A percentile compares a stretch with the other conserved stretches of the same genome.
These are phyloP conservation scores for Solanum corneliomulleri DNA, from an alignment of 257 asterid genomes.

Conservation along the genomic window DNA sequence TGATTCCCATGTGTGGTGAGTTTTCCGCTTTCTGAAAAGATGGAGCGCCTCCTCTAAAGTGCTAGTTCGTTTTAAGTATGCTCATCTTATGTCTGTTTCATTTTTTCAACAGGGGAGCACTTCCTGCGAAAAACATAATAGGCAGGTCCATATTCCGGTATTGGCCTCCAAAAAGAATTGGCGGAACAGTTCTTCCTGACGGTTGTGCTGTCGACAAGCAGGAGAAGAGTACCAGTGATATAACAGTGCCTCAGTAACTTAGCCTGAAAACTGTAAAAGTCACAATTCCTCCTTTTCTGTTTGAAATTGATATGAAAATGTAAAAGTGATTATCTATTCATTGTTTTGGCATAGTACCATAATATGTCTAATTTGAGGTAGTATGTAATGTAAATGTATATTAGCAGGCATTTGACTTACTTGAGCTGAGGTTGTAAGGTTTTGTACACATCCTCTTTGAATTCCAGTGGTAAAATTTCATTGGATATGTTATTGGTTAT, in stretches of 20 bases:
- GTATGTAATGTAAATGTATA: neutral
- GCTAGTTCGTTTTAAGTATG: neutral
- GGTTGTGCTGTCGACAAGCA: slow-evolving; percentile 46
- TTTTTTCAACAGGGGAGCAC: neutral
- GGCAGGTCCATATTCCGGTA: slow-evolving; percentile 6
- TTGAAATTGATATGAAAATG: neutral
- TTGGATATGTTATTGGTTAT: no score
- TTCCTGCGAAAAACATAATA: slow-evolving; percentile 1
- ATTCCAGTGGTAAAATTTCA: neutral
- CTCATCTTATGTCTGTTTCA: neutral
- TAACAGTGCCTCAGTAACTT: neutral
- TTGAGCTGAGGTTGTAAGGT: neutral
- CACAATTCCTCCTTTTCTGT: neutral
- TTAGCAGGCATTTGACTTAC: neutral
- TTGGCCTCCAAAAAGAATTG: slow-evolving; percentile 33
- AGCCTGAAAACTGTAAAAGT: neutral
- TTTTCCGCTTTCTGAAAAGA: neutral
- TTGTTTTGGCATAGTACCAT: neutral
- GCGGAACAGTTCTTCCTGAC: slow-evolving; percentile 59
- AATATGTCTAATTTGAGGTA: neutral
- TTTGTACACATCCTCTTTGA: neutral
- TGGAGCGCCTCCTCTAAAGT: neutral
- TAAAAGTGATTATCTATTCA: neutral
- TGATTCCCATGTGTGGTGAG: slow-evolving; percentile 13
- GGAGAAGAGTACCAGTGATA: neutral